phyloP scores from a whole-genome alignment of 2,329 filamentous ascomycete genomes.

The Zalaria obscura region DNA sequence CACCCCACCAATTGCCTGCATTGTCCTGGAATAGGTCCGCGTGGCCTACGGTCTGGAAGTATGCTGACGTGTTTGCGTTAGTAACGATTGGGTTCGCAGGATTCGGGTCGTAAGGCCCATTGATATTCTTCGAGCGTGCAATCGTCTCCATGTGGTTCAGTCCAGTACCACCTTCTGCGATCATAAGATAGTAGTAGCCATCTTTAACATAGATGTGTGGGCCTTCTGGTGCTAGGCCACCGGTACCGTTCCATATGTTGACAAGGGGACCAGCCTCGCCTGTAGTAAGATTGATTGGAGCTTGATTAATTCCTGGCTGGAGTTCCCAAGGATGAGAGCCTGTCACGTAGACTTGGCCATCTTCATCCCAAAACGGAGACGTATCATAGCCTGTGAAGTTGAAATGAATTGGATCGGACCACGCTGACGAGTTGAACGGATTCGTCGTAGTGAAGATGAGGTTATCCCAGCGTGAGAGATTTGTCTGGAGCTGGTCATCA shows the following conservation, averaged over 20 bases:
- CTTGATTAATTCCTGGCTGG: slow-evolving; percentile 16
- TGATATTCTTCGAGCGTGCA: slow-evolving; percentile 22
- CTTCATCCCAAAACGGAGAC: slow-evolving; percentile 40
- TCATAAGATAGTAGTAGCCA: slow-evolving; percentile 21
- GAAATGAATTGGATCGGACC: slow-evolving; percentile 36
- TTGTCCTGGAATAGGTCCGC: slow-evolving; percentile 41
- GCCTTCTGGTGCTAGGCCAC: slow-evolving; percentile 18
- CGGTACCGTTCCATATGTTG: slow-evolving; percentile 23
- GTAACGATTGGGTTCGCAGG: slow-evolving; percentile 14
- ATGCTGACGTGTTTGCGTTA: slow-evolving; percentile 12
- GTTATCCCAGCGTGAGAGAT: slow-evolving; percentile 21
- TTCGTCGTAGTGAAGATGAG: slow-evolving; percentile 32
- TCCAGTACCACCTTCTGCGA: slow-evolving; percentile 24
- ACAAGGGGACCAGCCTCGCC: slow-evolving; percentile 10
- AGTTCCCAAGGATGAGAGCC: slow-evolving; percentile 10
- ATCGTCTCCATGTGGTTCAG: slow-evolving; percentile 26
- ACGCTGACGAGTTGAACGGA: slow-evolving; percentile 27
- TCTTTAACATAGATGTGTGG: slow-evolving; percentile 24
- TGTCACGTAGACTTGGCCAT: slow-evolving; percentile 38
- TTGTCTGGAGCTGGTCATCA: slow-evolving; percentile 11
- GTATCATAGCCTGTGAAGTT: slow-evolving; percentile 36
- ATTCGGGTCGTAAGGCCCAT: slow-evolving; percentile 14
- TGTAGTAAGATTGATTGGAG: slow-evolving; percentile 18
- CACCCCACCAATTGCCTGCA: slow-evolving; percentile 38
- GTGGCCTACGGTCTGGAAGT: slow-evolving; percentile 40